Base-by-base conservation (phyloP, 2,329 filamentous ascomycete genomes). In the Pestalotiopsis sp. region DNA sequence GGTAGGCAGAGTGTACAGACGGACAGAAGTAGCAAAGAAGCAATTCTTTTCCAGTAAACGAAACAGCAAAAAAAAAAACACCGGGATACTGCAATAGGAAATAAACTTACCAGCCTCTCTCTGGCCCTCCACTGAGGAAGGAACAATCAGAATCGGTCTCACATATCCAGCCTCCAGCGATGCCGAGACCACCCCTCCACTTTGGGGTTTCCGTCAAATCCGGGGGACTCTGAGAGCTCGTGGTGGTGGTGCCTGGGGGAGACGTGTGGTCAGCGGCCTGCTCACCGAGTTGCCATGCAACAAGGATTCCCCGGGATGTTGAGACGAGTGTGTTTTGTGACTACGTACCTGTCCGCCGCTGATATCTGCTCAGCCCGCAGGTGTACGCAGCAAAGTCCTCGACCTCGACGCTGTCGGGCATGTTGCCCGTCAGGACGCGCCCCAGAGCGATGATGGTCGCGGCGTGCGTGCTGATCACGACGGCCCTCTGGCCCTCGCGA, bases 351-450 rank as follows among this genome's bases (percentile, higher is more conserved):
- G 61, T 70, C 58, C 66, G 73, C 65, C 81, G 78, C 69, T 81
- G 78, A 73, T 83, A 98, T 52, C 89, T 89, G 73, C 90, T 94
- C 74, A 97, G 78, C 0, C 93, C 91, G 76, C 93, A 95, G 1
- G 94, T 97, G 78, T 91, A 97, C 70, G 93, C 93, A 69, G 87
- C 84, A 78, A 97, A 98, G 79, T 98, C 95, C 71, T 96, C 92
- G 66, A 87, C 87, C 7, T 88, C 88, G 38, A 90, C 84, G 77
- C 92, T 89, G 0, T 89, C 86, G 0, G 95, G 95, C 86, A 95
- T 90, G 23, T 80, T 75, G 0, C 94, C 94, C 2, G 95, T 98
- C 74, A 99, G 83, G 1, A 90, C 90, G 56, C 96, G 87, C 0
- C 95, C 95, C 73, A 96, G 88, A 9, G 93, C 92, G 77, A 99